Base-by-base conservation (phyloP, 768 basidiomycete genomes). In the Asterophora lycoperdoides region DNA sequence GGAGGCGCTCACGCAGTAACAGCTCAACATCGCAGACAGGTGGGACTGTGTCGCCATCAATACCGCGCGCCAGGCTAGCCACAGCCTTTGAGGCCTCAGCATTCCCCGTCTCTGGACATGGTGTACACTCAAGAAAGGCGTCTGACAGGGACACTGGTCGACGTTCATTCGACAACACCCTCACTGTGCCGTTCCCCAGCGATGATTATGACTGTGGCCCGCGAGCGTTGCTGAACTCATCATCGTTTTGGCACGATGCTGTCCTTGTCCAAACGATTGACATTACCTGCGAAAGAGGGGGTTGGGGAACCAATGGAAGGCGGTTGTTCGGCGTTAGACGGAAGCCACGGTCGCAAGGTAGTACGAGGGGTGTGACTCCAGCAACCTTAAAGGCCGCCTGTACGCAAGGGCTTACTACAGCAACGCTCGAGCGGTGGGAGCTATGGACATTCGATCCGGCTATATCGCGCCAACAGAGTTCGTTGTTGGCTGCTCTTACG, bases 81-180 rank as follows among this genome's bases (percentile, higher is more conserved):
- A 68, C 78, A 15, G 63, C 67, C 42, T 75, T 66, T 17, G 80
- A 83, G 45, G 61, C 72, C 0, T 67, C 77, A 5, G 70, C 78
- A 8, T 93, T 90, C 61, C 90, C 90, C 9, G 77, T 93, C 18
- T 91, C 86, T 5, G 88, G 75, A 2, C 89, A 89, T 59, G 91
- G 86, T 15, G 76, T 85, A 33, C 80, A 90, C 61, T 82, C 86
- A 19, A 77, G 88, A 39, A 75, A 88, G 42, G 74, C 76, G 17
- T 86, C 85, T 2, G 89, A 89, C 60, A 87, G 85, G 63, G 81
- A 83, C 32, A 57, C 64, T 5, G 62, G 69, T 3, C 74, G 81
- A 19, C 77, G 81, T 42, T 70, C 72, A 9, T 68, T 71, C 7
- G 82, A 78, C 6, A 23, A 23, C 6, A 23, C 66, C 43, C 61